Evolutionary conservation across 352 stramenopile genomes (phyloP).

Genomic region (Pythium biforme): DNA sequence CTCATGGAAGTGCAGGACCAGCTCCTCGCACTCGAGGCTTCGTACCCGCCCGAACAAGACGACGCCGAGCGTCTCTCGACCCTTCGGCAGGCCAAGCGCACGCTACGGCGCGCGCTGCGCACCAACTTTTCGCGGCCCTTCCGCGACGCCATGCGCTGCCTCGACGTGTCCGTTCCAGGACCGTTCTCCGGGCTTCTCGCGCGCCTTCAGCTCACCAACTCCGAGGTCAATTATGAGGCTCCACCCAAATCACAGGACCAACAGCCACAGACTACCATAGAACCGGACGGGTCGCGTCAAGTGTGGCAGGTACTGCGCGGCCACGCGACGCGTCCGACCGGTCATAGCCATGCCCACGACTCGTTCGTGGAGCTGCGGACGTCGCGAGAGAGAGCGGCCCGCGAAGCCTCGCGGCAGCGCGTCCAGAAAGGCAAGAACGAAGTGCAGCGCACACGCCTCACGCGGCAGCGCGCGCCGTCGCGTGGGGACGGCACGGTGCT

Average conservation of each 20-base stretch:
- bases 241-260: neutral
- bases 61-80: constrained; percentile 8
- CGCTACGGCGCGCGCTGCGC: constrained; percentile 35
- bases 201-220: constrained; percentile 32
- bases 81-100: constrained; percentile 22
- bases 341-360: too few relatives aligned
- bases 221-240: too few relatives aligned
- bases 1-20: constrained; percentile 55
- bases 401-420: constrained; percentile 22
- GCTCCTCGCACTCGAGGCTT: constrained; percentile 29
- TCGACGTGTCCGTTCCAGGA: constrained; percentile 36
- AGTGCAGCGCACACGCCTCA: constrained; percentile 34
- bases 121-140: constrained; percentile 58
- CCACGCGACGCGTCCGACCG: constrained; percentile 18
- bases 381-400: constrained; percentile 2
- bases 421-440: constrained; percentile 38
- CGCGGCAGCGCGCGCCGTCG: constrained; percentile 29
- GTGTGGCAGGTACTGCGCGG: constrained; percentile 40
- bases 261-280: neutral
- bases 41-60: constrained; percentile 2
- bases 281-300: constrained; percentile 12
- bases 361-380: constrained; percentile 15
- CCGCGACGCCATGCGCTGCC: constrained; percentile 52
- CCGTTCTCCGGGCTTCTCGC: constrained; percentile 40
- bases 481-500: constrained; percentile 21